phyloP scores from a whole-genome alignment of 768 basidiomycete species.

The Lactifluus piperatus region DNA sequence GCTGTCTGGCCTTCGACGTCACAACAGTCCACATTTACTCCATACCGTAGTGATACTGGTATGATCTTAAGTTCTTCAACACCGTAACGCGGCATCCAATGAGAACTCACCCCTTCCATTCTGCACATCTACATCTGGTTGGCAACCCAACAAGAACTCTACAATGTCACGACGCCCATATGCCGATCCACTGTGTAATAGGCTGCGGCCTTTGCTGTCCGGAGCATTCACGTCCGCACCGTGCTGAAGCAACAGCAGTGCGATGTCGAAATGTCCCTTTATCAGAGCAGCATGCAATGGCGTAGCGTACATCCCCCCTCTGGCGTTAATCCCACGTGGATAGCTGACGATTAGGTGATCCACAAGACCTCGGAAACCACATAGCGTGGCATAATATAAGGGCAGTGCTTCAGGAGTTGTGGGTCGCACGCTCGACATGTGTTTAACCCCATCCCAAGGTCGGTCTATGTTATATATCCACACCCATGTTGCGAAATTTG shows the following conservation, averaged over 20 bases:
- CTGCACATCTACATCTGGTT: neutral
- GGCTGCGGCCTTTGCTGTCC: neutral
- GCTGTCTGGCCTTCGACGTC: neutral
- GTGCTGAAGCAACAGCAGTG: neutral
- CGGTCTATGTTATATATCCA: neutral
- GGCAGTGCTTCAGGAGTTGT: neutral
- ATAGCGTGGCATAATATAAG: neutral
- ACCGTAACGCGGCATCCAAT: neutral
- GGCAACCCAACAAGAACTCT: neutral
- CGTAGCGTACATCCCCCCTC: neutral
- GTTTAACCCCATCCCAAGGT: neutral
- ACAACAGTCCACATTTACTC: neutral
- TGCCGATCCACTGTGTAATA: neutral
- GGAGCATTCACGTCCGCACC: neutral
- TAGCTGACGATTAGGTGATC: neutral
- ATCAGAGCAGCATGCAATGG: neutral
- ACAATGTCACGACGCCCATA: neutral
- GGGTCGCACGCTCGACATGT: neutral
- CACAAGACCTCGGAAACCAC: neutral
- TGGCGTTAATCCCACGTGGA: neutral
- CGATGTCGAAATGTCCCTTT: neutral
- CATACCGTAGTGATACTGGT: neutral
- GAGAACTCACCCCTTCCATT: neutral
- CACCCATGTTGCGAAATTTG: neutral
- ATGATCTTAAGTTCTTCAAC: neutral